Evolutionary conservation across 768 basidiomycete genomes (phyloP).

Genomic region (Leccinum olivaceopallidum): DNA sequence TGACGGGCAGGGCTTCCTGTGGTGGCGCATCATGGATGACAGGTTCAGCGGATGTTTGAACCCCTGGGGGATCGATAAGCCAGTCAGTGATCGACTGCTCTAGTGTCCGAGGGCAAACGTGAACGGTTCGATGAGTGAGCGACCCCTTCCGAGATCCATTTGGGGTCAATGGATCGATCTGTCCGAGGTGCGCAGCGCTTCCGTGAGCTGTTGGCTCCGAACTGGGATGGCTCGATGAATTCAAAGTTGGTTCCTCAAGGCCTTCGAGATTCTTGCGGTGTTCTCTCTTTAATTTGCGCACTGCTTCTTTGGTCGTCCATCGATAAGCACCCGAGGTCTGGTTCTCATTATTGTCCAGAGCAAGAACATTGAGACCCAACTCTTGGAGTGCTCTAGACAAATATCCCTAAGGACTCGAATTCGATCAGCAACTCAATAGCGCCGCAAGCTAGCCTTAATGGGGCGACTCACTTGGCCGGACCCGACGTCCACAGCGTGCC

Average conservation of each 20-base stretch:
- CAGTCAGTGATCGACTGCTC: slow-evolving; percentile 50
- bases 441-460: not conserved
- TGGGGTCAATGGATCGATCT: not conserved
- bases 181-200: not conserved
- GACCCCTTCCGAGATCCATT: slow-evolving; percentile 26
- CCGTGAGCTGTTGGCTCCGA: not conserved
- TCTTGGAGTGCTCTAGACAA: slow-evolving; percentile 51
- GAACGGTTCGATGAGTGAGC: slow-evolving; percentile 56
- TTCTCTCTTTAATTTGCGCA: slow-evolving; percentile 19
- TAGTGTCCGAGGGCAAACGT: slow-evolving; percentile 52
- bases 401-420: slow-evolving; percentile 48
- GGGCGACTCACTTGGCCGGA: slow-evolving; percentile 59
- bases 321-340: slow-evolving; percentile 61
- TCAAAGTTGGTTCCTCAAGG: not conserved
- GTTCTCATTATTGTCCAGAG: slow-evolving; percentile 59
- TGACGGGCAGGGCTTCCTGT: slow-evolving; percentile 40
- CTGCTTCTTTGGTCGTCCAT: slow-evolving; percentile 36
- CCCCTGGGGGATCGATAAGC: slow-evolving; percentile 35
- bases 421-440: slow-evolving; percentile 1
- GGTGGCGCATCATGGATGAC: not conserved
- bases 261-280: slow-evolving; percentile 8
- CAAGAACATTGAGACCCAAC: slow-evolving; percentile 51
- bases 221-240: not conserved
- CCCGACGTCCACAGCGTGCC: slow-evolving; percentile 68
- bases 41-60: not conserved